Percentiles rank a stretch among this genome's conserved stretches.
phyloP scores from a whole-genome alignment of 2,329 filamentous ascomycete genomes.

The Mycogone perniciosa region DNA sequence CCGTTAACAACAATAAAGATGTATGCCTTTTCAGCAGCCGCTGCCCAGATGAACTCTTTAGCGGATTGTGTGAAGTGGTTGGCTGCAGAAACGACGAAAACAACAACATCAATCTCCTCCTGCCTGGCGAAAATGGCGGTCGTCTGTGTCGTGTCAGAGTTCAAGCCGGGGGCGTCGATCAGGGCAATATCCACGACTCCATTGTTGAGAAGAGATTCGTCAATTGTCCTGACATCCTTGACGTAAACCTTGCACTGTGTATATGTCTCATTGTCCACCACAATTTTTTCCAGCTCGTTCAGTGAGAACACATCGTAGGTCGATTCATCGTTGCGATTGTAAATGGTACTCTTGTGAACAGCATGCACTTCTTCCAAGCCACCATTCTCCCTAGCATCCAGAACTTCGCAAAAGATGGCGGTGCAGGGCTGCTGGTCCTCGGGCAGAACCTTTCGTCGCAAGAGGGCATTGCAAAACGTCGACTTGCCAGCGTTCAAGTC shows the following conservation, averaged over 20 bases:
- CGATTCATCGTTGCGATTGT: slow-evolving; percentile 85
- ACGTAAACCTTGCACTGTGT: slow-evolving; percentile 97
- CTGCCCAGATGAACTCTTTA: slow-evolving; percentile 96
- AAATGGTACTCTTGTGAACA: slow-evolving; percentile 71
- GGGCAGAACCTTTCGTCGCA: slow-evolving; percentile 85
- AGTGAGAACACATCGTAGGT: slow-evolving; percentile 86
- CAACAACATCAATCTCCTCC: slow-evolving; percentile 97
- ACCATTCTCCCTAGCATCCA: slow-evolving; percentile 86
- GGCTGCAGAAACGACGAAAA: slow-evolving; percentile 94
- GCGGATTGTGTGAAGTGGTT: slow-evolving; percentile 97
- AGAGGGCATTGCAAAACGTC: slow-evolving; percentile 95
- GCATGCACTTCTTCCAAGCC: slow-evolving; percentile 94
- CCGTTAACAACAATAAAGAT: slow-evolving; percentile 99
- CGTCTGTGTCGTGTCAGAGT: slow-evolving; percentile 93
- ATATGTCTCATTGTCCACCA: slow-evolving; percentile 81
- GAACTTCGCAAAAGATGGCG: slow-evolving; percentile 94
- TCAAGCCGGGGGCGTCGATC: slow-evolving; percentile 92
- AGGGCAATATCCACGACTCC: slow-evolving; percentile 96
- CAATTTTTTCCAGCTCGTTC: slow-evolving; percentile 76
- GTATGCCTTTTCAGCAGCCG: slow-evolving; percentile 94
- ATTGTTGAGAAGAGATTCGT: slow-evolving; percentile 93
- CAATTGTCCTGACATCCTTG: slow-evolving; percentile 79
- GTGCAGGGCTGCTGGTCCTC: slow-evolving; percentile 98
- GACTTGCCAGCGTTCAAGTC: slow-evolving; percentile 97
- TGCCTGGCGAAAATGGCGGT: slow-evolving; percentile 95